Conservation (phyloP, 495 filamentous ascomycete species). For the Annulohypoxylon bovei region DNA sequence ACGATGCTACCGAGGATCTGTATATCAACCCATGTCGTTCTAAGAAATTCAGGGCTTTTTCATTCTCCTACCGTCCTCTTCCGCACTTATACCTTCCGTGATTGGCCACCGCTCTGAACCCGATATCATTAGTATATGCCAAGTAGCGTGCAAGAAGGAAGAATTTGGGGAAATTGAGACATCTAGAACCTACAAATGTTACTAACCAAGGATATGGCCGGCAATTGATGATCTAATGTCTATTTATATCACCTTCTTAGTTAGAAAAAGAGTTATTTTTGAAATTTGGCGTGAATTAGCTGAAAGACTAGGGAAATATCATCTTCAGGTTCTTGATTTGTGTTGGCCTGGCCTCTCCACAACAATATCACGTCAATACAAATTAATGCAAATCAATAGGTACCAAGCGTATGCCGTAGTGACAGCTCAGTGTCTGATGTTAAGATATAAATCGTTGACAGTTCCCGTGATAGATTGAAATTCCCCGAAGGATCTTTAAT, state of each 20-base stretch:
- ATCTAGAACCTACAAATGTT: neutral
- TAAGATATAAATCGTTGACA: constrained; percentile 14
- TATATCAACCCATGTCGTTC: neutral
- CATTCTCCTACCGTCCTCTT: neutral
- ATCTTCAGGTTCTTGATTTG: neutral
- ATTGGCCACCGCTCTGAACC: neutral
- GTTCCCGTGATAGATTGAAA: neutral
- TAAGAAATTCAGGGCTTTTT: neutral
- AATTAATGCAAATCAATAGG: neutral
- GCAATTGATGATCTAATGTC: constrained; percentile 16
- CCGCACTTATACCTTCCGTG: neutral
- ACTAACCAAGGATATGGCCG: constrained; percentile 23
- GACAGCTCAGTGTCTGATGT: neutral
- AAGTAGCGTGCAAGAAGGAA: neutral
- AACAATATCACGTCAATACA: constrained; percentile 2
- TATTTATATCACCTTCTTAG: neutral
- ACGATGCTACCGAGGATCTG: neutral
- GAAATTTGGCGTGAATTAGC: neutral
- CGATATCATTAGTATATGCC: neutral
- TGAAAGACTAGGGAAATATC: neutral
- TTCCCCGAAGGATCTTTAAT: neutral
- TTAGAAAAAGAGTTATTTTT: neutral
- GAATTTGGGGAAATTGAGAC: neutral
- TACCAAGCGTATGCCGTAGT: neutral
- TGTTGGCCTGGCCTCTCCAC: constrained; percentile 8